These are phyloP conservation scores for Hypoxylon sp. DNA, from an alignment of 2,329 filamentous ascomycete species.

Conservation along the genomic window DNA sequence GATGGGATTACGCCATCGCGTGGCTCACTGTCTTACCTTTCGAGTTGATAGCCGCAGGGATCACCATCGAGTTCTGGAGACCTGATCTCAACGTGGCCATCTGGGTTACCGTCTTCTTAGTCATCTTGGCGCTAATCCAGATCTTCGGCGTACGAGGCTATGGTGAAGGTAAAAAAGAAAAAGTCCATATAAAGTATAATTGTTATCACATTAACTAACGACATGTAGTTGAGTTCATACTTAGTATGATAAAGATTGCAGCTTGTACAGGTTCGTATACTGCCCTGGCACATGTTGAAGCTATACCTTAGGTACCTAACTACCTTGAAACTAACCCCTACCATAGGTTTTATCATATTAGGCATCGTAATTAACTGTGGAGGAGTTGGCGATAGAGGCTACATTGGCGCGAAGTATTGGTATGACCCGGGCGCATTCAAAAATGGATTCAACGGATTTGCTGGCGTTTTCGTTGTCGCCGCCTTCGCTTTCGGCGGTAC, in stretches of 20 bases:
- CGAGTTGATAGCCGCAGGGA: slow-evolving; percentile 67
- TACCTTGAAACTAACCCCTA: slow-evolving; percentile 3
- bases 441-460: slow-evolving; percentile 66
- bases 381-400: slow-evolving; percentile 68
- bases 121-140: slow-evolving; percentile 66
- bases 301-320: not conserved
- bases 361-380: slow-evolving; percentile 72
- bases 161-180: slow-evolving; percentile 61
- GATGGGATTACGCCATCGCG: slow-evolving; percentile 67
- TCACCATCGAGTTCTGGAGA: slow-evolving; percentile 69
- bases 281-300: not conserved
- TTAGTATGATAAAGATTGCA: slow-evolving; percentile 70
- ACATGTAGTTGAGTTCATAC: slow-evolving; percentile 68
- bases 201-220: slow-evolving; percentile 42
- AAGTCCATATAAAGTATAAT: not conserved
- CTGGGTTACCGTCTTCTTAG: slow-evolving; percentile 70
- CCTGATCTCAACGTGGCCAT: slow-evolving; percentile 65
- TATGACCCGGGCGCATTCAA: slow-evolving; percentile 68
- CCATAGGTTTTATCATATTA: slow-evolving; percentile 73
- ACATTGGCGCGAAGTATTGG: slow-evolving; percentile 75
- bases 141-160: slow-evolving; percentile 72
- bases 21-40: slow-evolving; percentile 67
- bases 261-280: slow-evolving; percentile 60
- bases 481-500: slow-evolving; percentile 68
- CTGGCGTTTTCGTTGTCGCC: slow-evolving; percentile 66